Evolutionary conservation across 805 yeast species (phyloP), one percentile per base, ranked within the genome.

Genomic region (Cyberlindnera maritima): DNA sequence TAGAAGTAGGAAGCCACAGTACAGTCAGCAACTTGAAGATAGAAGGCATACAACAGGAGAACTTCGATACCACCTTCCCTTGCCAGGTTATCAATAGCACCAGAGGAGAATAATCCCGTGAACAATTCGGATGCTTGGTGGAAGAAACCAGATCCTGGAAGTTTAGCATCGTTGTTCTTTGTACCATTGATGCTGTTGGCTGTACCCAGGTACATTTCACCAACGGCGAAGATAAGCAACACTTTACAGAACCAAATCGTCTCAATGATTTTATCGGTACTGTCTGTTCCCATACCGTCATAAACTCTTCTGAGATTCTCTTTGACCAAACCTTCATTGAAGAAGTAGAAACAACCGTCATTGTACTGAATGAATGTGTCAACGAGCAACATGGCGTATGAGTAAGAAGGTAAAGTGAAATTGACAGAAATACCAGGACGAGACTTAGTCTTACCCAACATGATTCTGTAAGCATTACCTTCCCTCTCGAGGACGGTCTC

Each of bases 341-440:
- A 86, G 58, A 86, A 86, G 65, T 86, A 86, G 62, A 86, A 86
- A 56, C 95, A 86, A 1, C 91, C 94, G 63, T 85, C 94, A 57
- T 86, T 86, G 62, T 85, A 86, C 43, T 84, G 83, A 44, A 86
- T 77, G 55, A 86, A 86, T 0, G 88, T 82, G 59, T 86, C 92
- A 12, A 86, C 86, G 41, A 86, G 66, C 13, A 84, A 62, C 77
- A 83, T 77, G 7, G 92, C 90, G 62, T 85, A 85, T 3, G 88
- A 79, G 53, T 84, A 85, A 13, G 88, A 80, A 1, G 95, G 95
- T 15, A 86, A 67, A 0, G 88, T 77, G 59, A 85, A 84, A 56
- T 83, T 82, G 20, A 84, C 87, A 19, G 84, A 75, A 6, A 83
- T 71, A 1, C 87, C 85, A 0, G 88, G 85, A 31, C 85, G 69